Base-by-base conservation (phyloP, 2,329 filamentous ascomycete species). In the Cordyceps javanica region DNA sequence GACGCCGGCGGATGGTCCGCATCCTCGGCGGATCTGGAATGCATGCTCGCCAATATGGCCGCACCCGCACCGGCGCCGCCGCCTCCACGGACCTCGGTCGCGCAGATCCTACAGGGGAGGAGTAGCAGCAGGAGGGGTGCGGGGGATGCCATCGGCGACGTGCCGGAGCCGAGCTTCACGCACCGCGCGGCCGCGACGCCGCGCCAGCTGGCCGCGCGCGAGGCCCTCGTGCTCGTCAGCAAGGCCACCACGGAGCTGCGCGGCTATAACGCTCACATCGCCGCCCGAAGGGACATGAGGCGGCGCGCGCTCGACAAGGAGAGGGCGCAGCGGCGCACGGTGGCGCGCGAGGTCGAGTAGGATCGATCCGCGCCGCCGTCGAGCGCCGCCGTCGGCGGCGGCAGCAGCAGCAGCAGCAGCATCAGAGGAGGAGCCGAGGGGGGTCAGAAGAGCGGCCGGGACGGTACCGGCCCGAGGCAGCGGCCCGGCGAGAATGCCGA, bases 31-130 rank as follows among this genome's bases (percentile, higher is more conserved):
- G 61, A 66, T 14, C 45, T 63, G 25, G 62, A 58, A 5, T 32
- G 10, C 41, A 72, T 73, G 66, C 59, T 73, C 11, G 50, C 41
- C 38, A 70, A 67, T 58, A 68, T 73, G 65, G 62, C 66, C 30
- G 64, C 63, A 19, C 60, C 62, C 9, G 49, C 50, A 28, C 36
- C 39, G 19, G 10, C 36, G 5, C n/a, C 51, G 6, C 23, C 26
- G 19, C 52, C 42, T 9, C 11, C n/a, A 25, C 19, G 25, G 25
- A 26, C 34, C 34, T 9, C n/a, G n/a, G 23, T 51, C 4, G 39
- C 16, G 13, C 38, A 51, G 36, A 42, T 57, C 5, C 28, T 57
- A 11, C 26, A 44, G 10, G 25, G 36, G 36, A 26, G n/a, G 5
- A 19, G 49, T n/a, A 21, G 36, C 39, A 3, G 46, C 42, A 38